phyloP scores from a whole-genome alignment of 805 yeast genomes.

The Spathaspora passalidarum region DNA sequence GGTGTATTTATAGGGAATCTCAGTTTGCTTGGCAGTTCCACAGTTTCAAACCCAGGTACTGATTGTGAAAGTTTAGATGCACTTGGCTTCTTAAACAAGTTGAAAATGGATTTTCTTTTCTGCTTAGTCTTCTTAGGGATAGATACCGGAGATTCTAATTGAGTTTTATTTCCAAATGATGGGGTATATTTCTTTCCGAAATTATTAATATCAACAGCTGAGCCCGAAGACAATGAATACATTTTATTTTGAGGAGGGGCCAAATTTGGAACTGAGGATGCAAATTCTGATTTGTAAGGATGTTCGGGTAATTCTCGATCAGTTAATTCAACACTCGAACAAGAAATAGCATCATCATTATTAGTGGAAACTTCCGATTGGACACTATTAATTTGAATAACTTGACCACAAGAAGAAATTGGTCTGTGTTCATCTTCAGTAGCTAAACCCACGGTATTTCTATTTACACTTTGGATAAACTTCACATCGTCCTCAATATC shows the following conservation, averaged over 20 bases:
- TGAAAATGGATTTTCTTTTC: slow-evolving; percentile 32
- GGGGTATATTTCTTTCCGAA: slow-evolving; percentile 41
- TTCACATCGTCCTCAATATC: slow-evolving; percentile 9
- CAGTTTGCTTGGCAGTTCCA: neutral
- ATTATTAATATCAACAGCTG: slow-evolving; percentile 37
- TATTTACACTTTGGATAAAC: slow-evolving; percentile 8
- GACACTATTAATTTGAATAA: neutral
- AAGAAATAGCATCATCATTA: neutral
- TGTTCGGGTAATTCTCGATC: slow-evolving; percentile 3
- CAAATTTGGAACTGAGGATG: slow-evolving; percentile 16
- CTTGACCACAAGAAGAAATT: slow-evolving; percentile 7
- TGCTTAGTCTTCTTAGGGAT: slow-evolving; percentile 6
- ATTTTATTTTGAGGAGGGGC: slow-evolving; percentile 7
- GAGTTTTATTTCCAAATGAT: slow-evolving; percentile 18
- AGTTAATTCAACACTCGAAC: neutral
- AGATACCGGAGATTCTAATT: slow-evolving; percentile 1
- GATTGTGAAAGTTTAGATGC: neutral
- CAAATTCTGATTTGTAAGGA: neutral
- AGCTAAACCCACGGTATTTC: slow-evolving; percentile 1
- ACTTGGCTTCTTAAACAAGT: slow-evolving; percentile 28
- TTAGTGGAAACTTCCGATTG: neutral
- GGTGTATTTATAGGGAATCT: neutral
- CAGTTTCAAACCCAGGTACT: slow-evolving; percentile 7
- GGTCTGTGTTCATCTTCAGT: neutral
- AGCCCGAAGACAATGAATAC: slow-evolving; percentile 25